Evolutionary conservation across 2,329 filamentous ascomycete genomes (phyloP).

Genomic region (Scytalidium lignicola): DNA sequence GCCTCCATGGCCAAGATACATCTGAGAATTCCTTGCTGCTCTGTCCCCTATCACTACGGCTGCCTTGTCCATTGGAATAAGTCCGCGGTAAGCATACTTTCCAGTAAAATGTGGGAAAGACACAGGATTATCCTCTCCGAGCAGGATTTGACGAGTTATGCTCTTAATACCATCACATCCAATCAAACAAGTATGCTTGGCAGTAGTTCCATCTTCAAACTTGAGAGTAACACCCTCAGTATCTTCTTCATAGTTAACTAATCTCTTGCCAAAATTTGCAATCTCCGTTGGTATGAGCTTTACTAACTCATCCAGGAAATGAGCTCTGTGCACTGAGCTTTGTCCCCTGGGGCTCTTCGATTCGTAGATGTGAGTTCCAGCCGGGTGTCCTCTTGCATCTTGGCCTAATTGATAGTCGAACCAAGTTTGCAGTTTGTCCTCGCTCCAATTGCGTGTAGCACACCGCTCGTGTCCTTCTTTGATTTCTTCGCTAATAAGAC

Average conservation of each 20-base stretch:
- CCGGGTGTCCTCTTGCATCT: neutral
- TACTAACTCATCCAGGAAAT: conserved; percentile 25
- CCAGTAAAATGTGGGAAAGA: conserved; percentile 40
- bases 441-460: conserved; percentile 19
- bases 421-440: conserved; percentile 19
- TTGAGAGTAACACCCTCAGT: conserved; percentile 25
- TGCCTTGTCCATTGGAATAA: conserved; percentile 55
- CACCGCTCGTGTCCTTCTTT: conserved; percentile 18
- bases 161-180: conserved; percentile 63
- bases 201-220: conserved; percentile 40
- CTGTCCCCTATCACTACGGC: conserved; percentile 42
- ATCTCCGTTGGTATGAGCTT: conserved; percentile 33
- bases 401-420: conserved; percentile 23
- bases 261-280: conserved; percentile 29
- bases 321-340: conserved; percentile 23
- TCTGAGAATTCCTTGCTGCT: conserved; percentile 42
- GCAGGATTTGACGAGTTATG: conserved; percentile 43
- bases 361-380: neutral
- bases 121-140: conserved; percentile 33
- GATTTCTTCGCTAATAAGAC: conserved; percentile 22
- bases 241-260: conserved; percentile 26
- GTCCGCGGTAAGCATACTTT: conserved; percentile 57
- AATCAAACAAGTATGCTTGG: conserved; percentile 43
- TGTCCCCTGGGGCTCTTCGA: conserved; percentile 15
- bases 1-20: conserved; percentile 43